Evolutionary conservation across 352 stramenopile species (phyloP).

Genomic region (Pythium periplocum): DNA sequence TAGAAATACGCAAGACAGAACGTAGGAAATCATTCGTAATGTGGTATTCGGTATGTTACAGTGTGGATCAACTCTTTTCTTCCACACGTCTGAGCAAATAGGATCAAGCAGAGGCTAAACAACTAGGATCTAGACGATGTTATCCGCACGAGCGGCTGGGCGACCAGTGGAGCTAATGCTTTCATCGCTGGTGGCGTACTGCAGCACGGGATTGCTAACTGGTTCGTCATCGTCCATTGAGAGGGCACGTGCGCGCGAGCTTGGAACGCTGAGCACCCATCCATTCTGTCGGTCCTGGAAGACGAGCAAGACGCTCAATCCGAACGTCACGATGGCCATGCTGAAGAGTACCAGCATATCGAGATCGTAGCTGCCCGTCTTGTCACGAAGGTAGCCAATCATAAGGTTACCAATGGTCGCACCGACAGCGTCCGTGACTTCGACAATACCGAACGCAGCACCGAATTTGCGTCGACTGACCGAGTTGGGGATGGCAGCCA

Average conservation of each 20-base stretch:
- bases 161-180: slow-evolving; percentile 1
- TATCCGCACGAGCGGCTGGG: no score
- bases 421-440: slow-evolving; percentile 79
- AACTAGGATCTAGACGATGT: no score
- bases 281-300: slow-evolving; percentile 52
- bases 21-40: no score
- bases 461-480: slow-evolving; percentile 73
- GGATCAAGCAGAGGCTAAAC: no score
- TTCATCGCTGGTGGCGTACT: slow-evolving; percentile 3
- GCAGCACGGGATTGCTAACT: slow-evolving; percentile 28
- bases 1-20: not conserved
- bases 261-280: slow-evolving; percentile 56
- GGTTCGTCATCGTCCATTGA: slow-evolving; percentile 65
- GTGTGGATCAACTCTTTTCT: no score
- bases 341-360: slow-evolving; percentile 83
- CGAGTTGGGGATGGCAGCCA: slow-evolving; percentile 79
- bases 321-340: slow-evolving; percentile 60
- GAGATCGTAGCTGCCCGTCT: slow-evolving; percentile 68
- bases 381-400: slow-evolving; percentile 80
- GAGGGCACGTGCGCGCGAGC: slow-evolving; percentile 37
- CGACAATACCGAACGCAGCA: slow-evolving; percentile 84
- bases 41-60: no score
- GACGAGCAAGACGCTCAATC: slow-evolving; percentile 65
- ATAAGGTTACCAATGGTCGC: slow-evolving; percentile 79
- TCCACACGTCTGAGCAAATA: no score